Evolutionary conservation across 129 eudicot genomes (phyloP).

Genomic region (Calendula officinalis): DNA sequence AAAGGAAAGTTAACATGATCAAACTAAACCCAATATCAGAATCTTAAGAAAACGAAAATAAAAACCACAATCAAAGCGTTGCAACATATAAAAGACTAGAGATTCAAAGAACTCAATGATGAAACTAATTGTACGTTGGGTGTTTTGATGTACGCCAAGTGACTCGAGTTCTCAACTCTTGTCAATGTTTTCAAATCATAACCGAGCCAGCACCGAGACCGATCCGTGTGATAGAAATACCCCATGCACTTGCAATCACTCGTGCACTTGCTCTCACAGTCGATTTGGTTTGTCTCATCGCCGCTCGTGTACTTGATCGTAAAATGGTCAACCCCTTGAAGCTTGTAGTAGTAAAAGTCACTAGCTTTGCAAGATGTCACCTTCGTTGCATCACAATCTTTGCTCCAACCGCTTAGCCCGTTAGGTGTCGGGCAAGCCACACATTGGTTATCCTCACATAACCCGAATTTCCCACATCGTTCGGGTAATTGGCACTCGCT

Average conservation of each 20-base stretch:
- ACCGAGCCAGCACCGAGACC: not conserved
- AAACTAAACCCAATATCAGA: too few relatives aligned
- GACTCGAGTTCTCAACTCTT: too few relatives aligned
- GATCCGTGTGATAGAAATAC: not conserved
- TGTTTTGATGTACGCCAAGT: too few relatives aligned
- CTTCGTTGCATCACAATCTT: not conserved
- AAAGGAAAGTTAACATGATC: too few relatives aligned
- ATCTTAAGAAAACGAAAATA: too few relatives aligned
- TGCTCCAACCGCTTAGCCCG: not conserved
- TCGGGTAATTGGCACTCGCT: constrained; percentile 1
- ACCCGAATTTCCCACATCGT: constrained; percentile 15
- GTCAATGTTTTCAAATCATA: too few relatives aligned
- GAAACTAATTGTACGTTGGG: too few relatives aligned
- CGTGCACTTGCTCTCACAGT: not conserved
- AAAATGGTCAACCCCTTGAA: not conserved
- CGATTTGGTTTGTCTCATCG: not conserved
- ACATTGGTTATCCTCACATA: constrained; percentile 20
- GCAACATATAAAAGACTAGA: too few relatives aligned
- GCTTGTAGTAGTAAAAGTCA: not conserved
- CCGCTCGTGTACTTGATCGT: not conserved
- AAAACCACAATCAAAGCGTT: too few relatives aligned
- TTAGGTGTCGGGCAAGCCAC: not conserved
- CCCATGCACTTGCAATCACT: too few relatives aligned
- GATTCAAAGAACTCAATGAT: too few relatives aligned
- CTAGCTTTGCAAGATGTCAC: not conserved